Conservation (phyloP, 768 basidiomycete species). For the Tylopilus sp. region DNA sequence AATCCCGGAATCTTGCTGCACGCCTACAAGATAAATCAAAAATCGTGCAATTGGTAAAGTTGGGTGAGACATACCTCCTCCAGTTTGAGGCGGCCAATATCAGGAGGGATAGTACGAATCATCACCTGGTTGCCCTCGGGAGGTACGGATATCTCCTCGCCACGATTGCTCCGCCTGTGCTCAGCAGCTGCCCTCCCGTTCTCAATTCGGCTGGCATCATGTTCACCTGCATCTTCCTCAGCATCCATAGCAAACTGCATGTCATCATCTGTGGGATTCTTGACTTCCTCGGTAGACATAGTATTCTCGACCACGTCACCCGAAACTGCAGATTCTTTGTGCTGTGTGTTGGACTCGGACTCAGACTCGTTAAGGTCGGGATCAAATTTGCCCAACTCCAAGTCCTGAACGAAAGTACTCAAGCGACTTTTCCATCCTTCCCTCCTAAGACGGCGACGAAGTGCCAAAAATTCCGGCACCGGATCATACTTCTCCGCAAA, state of each 20-base stretch:
- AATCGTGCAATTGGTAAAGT: conserved; percentile 1
- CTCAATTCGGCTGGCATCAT: conserved; percentile 52
- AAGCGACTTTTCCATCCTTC: conserved; percentile 80
- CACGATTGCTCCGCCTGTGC: conserved; percentile 51
- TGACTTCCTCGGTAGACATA: conserved; percentile 49
- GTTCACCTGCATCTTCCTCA: conserved; percentile 68
- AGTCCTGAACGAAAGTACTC: conserved; percentile 69
- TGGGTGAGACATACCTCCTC: conserved; percentile 64
- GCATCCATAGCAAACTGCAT: conserved; percentile 70
- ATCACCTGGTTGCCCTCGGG: conserved; percentile 89
- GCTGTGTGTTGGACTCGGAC: conserved; percentile 45
- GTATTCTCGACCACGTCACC: conserved; percentile 37
- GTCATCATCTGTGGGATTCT: conserved; percentile 60
- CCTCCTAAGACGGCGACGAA: conserved; percentile 77
- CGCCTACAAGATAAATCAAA: conserved; percentile 44
- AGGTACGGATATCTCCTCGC: conserved; percentile 65
- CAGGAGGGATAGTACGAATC: conserved; percentile 93
- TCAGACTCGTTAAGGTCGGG: conserved; percentile 66
- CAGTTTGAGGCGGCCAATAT: conserved; percentile 83
- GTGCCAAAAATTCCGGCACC: conserved; percentile 58
- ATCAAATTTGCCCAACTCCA: conserved; percentile 85
- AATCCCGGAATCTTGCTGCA: conserved; percentile 77
- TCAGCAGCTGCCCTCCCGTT: conserved; percentile 54
- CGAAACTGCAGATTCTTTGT: conserved; percentile 46
- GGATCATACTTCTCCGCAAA: conserved; percentile 95